A percentile compares a stretch with the other conserved stretches of the same genome.
These are phyloP conservation scores for Annona cherimola DNA, from an alignment of 164 flowering plant genomes.

Conservation along the genomic window DNA sequence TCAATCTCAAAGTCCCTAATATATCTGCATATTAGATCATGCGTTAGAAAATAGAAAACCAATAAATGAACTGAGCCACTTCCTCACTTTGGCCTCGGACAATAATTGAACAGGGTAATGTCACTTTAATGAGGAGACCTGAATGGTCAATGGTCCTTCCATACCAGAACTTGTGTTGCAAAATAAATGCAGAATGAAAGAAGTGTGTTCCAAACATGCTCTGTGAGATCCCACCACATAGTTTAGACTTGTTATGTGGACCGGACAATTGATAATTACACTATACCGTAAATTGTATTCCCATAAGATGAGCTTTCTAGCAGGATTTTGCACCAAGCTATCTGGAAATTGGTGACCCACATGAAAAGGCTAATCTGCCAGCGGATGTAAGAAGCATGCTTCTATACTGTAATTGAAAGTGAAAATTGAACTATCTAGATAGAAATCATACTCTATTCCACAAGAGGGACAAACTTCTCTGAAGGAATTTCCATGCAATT, in stretches of 20 bases:
- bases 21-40: constrained; percentile 42
- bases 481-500: constrained; percentile 95
- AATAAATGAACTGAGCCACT: neutral
- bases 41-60: neutral
- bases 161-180: too few species aligned
- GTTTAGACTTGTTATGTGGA: too few species aligned
- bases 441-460: constrained; percentile 71
- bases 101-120: too few species aligned
- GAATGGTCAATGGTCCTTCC: too few species aligned
- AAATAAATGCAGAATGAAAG: too few species aligned
- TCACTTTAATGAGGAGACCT: too few species aligned
- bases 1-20: constrained; percentile 95
- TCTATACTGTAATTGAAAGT: neutral
- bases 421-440: neutral
- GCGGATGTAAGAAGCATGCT: neutral
- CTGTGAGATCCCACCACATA: too few species aligned
- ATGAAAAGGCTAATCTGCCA: neutral
- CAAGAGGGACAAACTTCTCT: constrained; percentile 87
- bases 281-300: neutral
- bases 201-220: too few species aligned
- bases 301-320: neutral
- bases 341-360: neutral
- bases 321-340: neutral
- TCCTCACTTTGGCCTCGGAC: too few species aligned
- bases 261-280: too few species aligned